Evolutionary conservation across 2,329 filamentous ascomycete species (phyloP).

Genomic region (Cladosporium cucumerinum): DNA sequence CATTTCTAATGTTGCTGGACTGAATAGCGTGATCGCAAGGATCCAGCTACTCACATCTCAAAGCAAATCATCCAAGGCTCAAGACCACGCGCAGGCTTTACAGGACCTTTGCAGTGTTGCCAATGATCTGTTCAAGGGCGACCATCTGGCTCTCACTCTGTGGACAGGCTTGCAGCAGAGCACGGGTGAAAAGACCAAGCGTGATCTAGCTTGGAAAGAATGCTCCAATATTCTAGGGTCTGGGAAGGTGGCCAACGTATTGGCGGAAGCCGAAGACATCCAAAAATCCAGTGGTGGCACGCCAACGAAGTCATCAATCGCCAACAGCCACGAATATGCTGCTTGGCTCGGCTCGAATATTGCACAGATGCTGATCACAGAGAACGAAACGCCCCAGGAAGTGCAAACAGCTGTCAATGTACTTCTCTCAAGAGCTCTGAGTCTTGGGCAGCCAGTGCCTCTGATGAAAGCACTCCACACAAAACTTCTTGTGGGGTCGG

Average conservation of each 20-base stretch:
- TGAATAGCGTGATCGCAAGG: conserved; percentile 64
- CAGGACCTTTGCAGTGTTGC: conserved; percentile 45
- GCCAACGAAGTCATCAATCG: conserved; percentile 60
- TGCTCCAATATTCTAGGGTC: conserved; percentile 57
- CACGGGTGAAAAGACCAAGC: conserved; percentile 43
- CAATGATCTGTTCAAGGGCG: conserved; percentile 42
- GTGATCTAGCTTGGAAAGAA: conserved; percentile 61
- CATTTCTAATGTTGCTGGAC: conserved; percentile 69
- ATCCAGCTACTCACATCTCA: conserved; percentile 1
- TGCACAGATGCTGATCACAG: conserved; percentile 54
- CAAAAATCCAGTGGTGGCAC: conserved; percentile 40
- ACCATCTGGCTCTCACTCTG: conserved; percentile 42
- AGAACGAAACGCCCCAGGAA: conserved; percentile 43
- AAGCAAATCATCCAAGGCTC: not conserved
- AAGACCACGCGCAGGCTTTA: conserved; percentile 15
- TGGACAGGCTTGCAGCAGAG: conserved; percentile 44
- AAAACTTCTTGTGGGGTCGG: not conserved
- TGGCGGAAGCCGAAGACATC: conserved; percentile 57
- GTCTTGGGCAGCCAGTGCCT: conserved; percentile 61
- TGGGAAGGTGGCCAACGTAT: conserved; percentile 56
- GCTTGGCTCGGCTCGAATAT: conserved; percentile 70
- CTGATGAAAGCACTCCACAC: conserved; percentile 21
- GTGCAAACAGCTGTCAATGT: not conserved
- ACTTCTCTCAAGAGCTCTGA: conserved; percentile 58
- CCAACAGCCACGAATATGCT: conserved; percentile 62